A percentile compares a stretch with the other conserved stretches of the same genome.
Conservation (phyloP, 306 rosid species). For the Quercus berberidifolia region DNA sequence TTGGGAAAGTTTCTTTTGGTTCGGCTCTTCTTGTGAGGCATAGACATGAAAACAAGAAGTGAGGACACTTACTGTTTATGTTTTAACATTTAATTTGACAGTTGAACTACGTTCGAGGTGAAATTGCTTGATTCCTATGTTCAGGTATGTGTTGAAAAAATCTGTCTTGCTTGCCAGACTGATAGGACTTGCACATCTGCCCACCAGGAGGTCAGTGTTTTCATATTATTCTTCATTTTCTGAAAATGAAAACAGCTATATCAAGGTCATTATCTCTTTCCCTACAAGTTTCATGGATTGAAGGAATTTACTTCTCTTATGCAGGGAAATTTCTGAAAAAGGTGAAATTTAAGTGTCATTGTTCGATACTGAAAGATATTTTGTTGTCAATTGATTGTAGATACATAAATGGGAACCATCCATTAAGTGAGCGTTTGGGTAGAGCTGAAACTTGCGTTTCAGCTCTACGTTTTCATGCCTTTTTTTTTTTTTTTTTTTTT, state of each 20-base stretch:
- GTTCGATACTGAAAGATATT: no score
- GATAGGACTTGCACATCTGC: conserved; percentile 51
- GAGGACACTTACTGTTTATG: conserved; percentile 3
- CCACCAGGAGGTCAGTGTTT: conserved; percentile 43
- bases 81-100: background rate
- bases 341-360: no score
- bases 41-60: conserved; percentile 79
- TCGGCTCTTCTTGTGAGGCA: conserved; percentile 91
- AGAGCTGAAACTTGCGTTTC: no score
- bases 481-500: no score
- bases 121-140: background rate
- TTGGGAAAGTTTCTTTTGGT: conserved; percentile 95
- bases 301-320: no score
- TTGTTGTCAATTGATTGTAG: background rate
- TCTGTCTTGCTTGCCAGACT: conserved; percentile 56
- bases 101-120: background rate
- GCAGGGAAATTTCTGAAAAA: no score
- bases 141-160: conserved; percentile 54
- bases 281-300: no score
- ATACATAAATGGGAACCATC: background rate
- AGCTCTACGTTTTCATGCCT: no score
- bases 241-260: background rate
- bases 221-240: background rate
- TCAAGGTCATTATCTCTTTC: background rate
- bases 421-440: no score